phyloP scores from a whole-genome alignment of 2,329 filamentous ascomycete genomes.

The Aureobasidium vineae region DNA sequence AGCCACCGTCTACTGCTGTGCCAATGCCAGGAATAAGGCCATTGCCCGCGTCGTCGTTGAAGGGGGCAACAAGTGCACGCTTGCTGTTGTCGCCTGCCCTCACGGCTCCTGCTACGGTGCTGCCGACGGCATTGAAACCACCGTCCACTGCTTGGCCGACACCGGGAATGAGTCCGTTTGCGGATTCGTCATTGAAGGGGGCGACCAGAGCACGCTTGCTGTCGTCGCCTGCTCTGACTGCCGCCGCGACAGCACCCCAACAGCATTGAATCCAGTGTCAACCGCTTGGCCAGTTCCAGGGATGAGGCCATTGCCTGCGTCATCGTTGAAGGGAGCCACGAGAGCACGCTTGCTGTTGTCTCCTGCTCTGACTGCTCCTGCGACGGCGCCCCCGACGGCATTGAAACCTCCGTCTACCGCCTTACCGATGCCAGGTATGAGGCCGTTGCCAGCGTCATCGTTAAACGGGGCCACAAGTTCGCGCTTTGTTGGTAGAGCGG shows the following conservation, averaged over 20 bases:
- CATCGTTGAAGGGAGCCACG: not conserved
- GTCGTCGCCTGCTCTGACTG: not conserved
- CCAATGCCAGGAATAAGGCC: not conserved
- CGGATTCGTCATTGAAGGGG: not conserved
- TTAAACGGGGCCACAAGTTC: not conserved
- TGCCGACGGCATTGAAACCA: not conserved
- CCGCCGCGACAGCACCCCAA: not conserved
- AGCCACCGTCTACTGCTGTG: not conserved
- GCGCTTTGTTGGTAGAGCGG: not conserved
- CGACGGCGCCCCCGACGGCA: not conserved
- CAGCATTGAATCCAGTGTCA: not conserved
- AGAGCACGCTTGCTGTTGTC: not conserved
- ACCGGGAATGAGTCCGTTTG: not conserved
- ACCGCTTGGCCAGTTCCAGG: not conserved
- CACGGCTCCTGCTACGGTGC: not conserved
- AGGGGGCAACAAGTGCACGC: not conserved
- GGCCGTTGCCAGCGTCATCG: not conserved
- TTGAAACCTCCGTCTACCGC: not conserved
- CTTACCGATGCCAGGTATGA: not conserved
- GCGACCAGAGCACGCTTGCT: not conserved
- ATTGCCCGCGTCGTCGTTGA: not conserved
- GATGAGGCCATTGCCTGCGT: not conserved
- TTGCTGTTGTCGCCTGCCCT: not conserved
- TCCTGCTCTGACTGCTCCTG: not conserved
- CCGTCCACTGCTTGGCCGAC: not conserved